A percentile compares a stretch with the other conserved stretches of the same genome.
phyloP scores from a whole-genome alignment of 495 filamentous ascomycete species.

The Neurospora pannonica region DNA sequence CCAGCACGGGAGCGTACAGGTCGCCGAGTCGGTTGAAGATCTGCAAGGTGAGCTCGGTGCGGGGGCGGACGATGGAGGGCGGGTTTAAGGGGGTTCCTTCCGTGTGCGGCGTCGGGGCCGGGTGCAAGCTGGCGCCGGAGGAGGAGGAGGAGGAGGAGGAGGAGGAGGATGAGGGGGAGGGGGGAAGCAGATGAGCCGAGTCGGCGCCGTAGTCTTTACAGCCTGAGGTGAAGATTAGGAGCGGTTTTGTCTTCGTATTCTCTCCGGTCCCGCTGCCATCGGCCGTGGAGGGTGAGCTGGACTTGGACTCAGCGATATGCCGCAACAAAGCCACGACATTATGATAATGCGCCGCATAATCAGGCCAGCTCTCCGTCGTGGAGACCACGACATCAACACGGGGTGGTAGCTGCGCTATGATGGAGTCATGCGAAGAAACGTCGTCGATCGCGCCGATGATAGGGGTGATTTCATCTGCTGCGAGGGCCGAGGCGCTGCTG shows the following conservation, averaged over 20 bases:
- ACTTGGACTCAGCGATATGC: not conserved
- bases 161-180: not conserved
- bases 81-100: not conserved
- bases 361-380: conserved; percentile 21
- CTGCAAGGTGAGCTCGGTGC: not conserved
- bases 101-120: not conserved
- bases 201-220: not conserved
- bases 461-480: conserved; percentile 25
- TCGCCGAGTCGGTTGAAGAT: not conserved
- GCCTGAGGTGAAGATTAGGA: not conserved
- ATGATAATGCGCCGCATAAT: not conserved
- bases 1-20: not conserved
- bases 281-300: too few relatives aligned
- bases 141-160: too few relatives aligned
- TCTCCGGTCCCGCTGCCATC: too few relatives aligned
- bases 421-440: conserved; percentile 7
- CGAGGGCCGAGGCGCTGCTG: conserved; percentile 11
- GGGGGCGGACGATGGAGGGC: not conserved
- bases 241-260: too few relatives aligned
- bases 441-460: conserved; percentile 24
- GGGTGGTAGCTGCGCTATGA: conserved; percentile 1
- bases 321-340: not conserved
- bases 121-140: not conserved
- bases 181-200: not conserved
- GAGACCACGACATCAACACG: conserved; percentile 29